Base-by-base conservation (phyloP, 352 stramenopile species). In the Pythium guiyangense region DNA sequence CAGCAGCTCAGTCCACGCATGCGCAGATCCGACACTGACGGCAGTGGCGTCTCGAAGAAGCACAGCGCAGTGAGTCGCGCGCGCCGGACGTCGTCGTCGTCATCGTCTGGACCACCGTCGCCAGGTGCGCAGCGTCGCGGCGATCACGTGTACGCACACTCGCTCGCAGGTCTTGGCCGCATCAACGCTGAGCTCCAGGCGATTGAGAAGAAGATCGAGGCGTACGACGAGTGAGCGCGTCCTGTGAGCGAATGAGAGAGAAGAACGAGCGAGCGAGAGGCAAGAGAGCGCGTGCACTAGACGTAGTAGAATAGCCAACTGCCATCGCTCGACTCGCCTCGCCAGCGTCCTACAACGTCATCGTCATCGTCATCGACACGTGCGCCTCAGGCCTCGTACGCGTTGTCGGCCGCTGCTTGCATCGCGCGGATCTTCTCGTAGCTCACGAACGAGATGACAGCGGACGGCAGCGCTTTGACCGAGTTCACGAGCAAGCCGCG, bases 401-500 rank as follows among this genome's bases (percentile, higher is more conserved):
- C 72, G 47, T 37, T 18, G n/a, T 84, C 70, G 29, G 48, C 63
- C 12, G 49, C 60, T 20, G 68, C 55, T 34, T 81, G 73, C 52
- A 84, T 67, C 53, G 84, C 72, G 20, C 79, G 76, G 54, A 90
- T 68, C 66, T 89, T 89, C 54, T 94, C 84, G 56, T 90, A 94
- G 57, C 68, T 88, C 31, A 90, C 63, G 61, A 92, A 92, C 45
- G 84, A 88, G 52, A 94, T 86, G 3, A 90, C 61, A 0, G 79
- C 81, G 15, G 79, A 79, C 27, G 84, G 84, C 49, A 92, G 46
- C 22, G 78, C 75, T 59, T 90, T 89, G 49, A 91, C 64, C 5
- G 60, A 69, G 64, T 93, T 93, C 44, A 88, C 74, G 8, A 86
- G 61, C n/a, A 93, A 60, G 22, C 85, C 85, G 14, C 80, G 77